A percentile compares a stretch with the other conserved stretches of the same genome.
Evolutionary conservation across 768 basidiomycete genomes (phyloP).

Genomic region (Heimioporus sp.): DNA sequence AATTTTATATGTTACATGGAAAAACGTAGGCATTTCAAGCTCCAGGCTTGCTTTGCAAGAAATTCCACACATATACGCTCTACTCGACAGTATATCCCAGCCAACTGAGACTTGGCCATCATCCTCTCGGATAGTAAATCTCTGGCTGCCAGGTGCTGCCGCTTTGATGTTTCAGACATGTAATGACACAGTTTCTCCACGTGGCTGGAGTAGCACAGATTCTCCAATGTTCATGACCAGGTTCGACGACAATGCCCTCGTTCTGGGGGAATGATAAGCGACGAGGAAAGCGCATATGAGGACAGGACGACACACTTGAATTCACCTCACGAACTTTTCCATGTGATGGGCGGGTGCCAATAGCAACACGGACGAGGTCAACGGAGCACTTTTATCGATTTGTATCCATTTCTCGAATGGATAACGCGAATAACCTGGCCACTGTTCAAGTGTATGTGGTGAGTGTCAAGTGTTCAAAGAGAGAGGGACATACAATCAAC

Average conservation of each 20-base stretch:
- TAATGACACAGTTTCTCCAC: constrained; percentile 37
- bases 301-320: constrained; percentile 29
- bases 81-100: constrained; percentile 1
- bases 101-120: not conserved
- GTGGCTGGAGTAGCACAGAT: constrained; percentile 25
- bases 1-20: constrained; percentile 1
- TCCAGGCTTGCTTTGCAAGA: constrained; percentile 13
- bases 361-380: too few species aligned
- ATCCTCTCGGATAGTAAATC: constrained; percentile 31
- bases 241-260: constrained; percentile 29
- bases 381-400: constrained; percentile 28
- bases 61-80: constrained; percentile 7
- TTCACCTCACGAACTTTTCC: constrained; percentile 26
- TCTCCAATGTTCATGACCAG: constrained; percentile 38
- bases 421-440: constrained; percentile 46
- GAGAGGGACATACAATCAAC: constrained; percentile 29
- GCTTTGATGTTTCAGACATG: constrained; percentile 36
- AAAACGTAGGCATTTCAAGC: constrained; percentile 3
- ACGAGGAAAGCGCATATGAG: not conserved
- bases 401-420: constrained; percentile 38
- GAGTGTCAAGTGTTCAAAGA: not conserved
- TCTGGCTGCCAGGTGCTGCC: constrained; percentile 46
- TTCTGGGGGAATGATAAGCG: constrained; percentile 14
- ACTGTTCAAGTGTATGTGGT: constrained; percentile 27
- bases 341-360: too few species aligned